Evolutionary conservation across 2,329 filamentous ascomycete species (phyloP).

Genomic region (Aspergillus glaucus): DNA sequence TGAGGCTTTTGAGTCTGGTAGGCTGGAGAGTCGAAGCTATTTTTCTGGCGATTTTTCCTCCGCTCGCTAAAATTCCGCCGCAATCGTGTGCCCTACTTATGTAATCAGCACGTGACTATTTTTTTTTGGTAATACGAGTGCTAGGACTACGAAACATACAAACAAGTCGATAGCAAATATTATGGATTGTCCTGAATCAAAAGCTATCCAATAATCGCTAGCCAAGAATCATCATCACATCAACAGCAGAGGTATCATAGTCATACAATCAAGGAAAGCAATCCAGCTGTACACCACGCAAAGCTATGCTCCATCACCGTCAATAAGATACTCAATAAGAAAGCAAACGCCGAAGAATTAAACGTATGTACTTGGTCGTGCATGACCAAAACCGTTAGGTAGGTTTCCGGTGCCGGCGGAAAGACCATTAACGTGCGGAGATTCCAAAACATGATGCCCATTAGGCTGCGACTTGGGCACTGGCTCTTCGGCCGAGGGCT

Average conservation of each 20-base stretch:
- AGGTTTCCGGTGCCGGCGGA: constrained; percentile 24
- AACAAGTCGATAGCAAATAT: background rate
- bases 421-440: constrained; percentile 11
- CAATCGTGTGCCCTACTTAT: constrained; percentile 18
- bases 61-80: constrained; percentile 21
- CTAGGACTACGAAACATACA: background rate
- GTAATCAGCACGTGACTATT: constrained; percentile 1
- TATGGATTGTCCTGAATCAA: background rate
- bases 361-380: constrained; percentile 36
- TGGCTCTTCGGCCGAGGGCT: constrained; percentile 20
- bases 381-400: constrained; percentile 30
- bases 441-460: constrained; percentile 23
- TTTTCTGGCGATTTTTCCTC: constrained; percentile 21
- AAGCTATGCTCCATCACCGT: constrained; percentile 7
- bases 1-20: constrained; percentile 17
- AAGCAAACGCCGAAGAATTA: constrained; percentile 22
- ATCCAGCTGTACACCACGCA: constrained; percentile 25
- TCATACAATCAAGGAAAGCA: constrained; percentile 33
- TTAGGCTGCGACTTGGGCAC: constrained; percentile 21
- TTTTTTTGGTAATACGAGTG: background rate
- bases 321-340: constrained; percentile 2
- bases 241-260: constrained; percentile 38
- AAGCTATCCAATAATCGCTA: background rate
- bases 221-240: constrained; percentile 11
- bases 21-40: constrained; percentile 13